phyloP scores from a whole-genome alignment of 495 filamentous ascomycete species.

The Hypoxylon trugodes region DNA sequence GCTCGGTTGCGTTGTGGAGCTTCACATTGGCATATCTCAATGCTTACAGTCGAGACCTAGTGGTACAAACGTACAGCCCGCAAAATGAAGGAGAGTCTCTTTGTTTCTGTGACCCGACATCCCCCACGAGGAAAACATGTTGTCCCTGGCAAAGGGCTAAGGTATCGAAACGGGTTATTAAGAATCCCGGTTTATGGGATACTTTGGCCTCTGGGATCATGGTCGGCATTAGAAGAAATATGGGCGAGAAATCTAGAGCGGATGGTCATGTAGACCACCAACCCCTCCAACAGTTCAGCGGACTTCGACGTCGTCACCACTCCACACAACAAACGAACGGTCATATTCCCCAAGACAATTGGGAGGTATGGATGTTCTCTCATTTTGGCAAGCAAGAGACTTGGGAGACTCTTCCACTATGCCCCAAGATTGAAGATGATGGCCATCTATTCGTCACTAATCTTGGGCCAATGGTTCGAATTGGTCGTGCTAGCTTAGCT shows the following conservation, averaged over 20 bases:
- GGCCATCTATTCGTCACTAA: conserved; percentile 64
- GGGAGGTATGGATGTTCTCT: conserved; percentile 74
- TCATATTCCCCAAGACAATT: conserved; percentile 51
- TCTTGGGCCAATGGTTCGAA: conserved; percentile 64
- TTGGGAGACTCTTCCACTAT: conserved; percentile 51
- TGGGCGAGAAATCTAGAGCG: conserved; percentile 10
- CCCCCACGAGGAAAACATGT: conserved; percentile 45
- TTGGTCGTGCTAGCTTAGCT: conserved; percentile 67
- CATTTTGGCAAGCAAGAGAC: conserved; percentile 48
- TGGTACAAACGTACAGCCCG: conserved; percentile 65
- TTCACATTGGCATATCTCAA: conserved; percentile 64
- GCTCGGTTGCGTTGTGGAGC: conserved; percentile 57
- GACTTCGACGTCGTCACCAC: conserved; percentile 42
- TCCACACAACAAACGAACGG: conserved; percentile 3
- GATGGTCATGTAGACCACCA: conserved; percentile 9
- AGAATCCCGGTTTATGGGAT: conserved; percentile 61
- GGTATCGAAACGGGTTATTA: conserved; percentile 47
- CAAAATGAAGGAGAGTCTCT: conserved; percentile 52
- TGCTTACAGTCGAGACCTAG: conserved; percentile 59
- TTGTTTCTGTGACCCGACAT: conserved; percentile 48
- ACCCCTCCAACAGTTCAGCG: conserved; percentile 15
- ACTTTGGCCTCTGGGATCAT: conserved; percentile 57
- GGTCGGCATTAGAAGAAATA: conserved; percentile 53
- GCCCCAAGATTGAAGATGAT: conserved; percentile 42
- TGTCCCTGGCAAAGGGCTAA: conserved; percentile 54